These are phyloP conservation scores for Ceratocystis huliohia DNA, from an alignment of 2,329 filamentous ascomycete species.

Conservation along the genomic window DNA sequence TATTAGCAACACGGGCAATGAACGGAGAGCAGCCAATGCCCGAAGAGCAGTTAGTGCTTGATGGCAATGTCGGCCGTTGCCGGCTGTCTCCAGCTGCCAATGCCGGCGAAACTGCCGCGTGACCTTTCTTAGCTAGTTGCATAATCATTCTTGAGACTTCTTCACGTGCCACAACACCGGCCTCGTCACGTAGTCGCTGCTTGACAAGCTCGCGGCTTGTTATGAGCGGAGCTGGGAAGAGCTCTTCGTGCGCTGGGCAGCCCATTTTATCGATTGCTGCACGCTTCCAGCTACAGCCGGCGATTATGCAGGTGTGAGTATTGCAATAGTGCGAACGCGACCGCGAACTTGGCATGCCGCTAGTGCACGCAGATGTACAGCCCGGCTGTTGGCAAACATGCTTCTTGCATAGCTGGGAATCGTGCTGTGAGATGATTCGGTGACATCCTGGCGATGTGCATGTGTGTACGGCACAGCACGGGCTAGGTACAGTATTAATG, in stretches of 20 bases:
- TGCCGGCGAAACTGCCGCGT: too few relatives aligned
- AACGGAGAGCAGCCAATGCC: slow-evolving; percentile 3
- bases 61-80: not conserved
- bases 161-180: not conserved
- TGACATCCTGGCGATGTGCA: slow-evolving; percentile 1
- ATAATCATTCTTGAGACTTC: slow-evolving; percentile 1
- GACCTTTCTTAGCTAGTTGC: not conserved
- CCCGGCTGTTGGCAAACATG: slow-evolving; percentile 10
- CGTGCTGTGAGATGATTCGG: not conserved
- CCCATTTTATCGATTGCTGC: not conserved
- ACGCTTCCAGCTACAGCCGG: slow-evolving; percentile 5
- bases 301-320: slow-evolving; percentile 6
- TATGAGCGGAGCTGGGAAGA: slow-evolving; percentile 10
- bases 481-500: not conserved
- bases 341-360: not conserved
- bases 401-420: not conserved
- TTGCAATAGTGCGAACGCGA: slow-evolving; percentile 3
- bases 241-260: slow-evolving; percentile 8
- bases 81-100: not conserved
- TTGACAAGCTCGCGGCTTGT: slow-evolving; percentile 5
- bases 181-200: not conserved
- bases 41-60: not conserved
- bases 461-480: slow-evolving; percentile 10
- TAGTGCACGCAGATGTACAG: not conserved
- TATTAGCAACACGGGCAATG: slow-evolving; percentile 7